These are phyloP conservation scores for Colletotrichum tropicale DNA, from an alignment of 2,329 filamentous ascomycete genomes.

Conservation along the genomic window DNA sequence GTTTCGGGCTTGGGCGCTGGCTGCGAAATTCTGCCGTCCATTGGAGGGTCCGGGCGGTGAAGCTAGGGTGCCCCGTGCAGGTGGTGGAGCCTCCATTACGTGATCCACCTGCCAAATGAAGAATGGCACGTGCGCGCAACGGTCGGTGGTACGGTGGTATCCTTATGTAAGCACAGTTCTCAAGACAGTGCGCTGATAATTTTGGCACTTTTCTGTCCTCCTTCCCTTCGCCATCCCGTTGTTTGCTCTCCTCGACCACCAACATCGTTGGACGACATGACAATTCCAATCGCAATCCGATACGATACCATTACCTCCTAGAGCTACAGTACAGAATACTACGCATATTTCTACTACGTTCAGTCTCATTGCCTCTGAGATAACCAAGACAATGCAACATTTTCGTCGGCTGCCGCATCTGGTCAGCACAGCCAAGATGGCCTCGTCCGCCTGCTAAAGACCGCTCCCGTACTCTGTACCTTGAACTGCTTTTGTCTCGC, in stretches of 20 bases:
- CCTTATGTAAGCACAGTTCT: neutral
- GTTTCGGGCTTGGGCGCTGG: slow-evolving; percentile 10
- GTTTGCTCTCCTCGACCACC: neutral
- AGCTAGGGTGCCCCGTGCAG: neutral
- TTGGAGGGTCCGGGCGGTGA: slow-evolving; percentile 10
- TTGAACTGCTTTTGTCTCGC: neutral
- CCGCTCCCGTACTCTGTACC: neutral
- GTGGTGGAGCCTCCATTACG: neutral
- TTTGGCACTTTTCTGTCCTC: neutral
- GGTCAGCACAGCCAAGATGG: neutral
- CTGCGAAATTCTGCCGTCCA: slow-evolving; percentile 20
- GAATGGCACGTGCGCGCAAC: neutral
- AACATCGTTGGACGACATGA: neutral
- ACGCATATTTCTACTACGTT: accelerated
- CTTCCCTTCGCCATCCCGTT: neutral
- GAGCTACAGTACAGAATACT: neutral
- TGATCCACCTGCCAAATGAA: neutral
- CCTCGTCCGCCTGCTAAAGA: neutral
- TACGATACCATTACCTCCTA: neutral
- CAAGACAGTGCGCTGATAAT: neutral
- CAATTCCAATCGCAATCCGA: neutral
- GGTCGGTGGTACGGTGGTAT: too few species aligned
- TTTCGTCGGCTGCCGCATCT: neutral
- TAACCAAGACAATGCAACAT: neutral
- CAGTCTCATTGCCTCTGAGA: neutral